Base-by-base conservation (phyloP, 2,329 filamentous ascomycete species). In the Pseudofabraea citricarpa region DNA sequence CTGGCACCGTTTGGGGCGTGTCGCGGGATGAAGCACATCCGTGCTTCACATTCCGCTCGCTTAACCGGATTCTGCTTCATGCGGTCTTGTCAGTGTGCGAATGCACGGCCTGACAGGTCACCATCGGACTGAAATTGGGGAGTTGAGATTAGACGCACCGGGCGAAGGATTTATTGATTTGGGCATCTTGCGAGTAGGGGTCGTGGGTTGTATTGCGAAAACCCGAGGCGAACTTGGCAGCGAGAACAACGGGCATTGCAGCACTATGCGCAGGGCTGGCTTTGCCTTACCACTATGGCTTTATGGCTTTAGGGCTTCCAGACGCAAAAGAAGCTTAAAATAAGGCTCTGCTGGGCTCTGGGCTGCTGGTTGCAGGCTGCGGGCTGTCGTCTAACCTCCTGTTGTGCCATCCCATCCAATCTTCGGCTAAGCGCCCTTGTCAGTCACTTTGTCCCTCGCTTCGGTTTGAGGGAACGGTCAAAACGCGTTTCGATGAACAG, bases 21-120 rank as follows among this genome's bases (percentile, higher is more conserved):
- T 55, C 36, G 40, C 48, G 39, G 36, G 37, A n/a, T 51, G 51
- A 54, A 33, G 53, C 52, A 45, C 45, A 46, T 46, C 46, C 45
- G 46, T 56, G 54, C 50, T 46, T 53, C 54, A 56, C 44, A 38
- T 12, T 22, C 23, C 27, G 27, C 41, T 51, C 46, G 47, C 51
- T 52, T 46, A 33, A 29, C 45, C 21, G 16, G 12, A 18, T 22
- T 37, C 43, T 46, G 46, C 43, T 47, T 21, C 35, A 41, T 38
- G n/a, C n/a, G n/a, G n/a, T 33, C 20, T 40, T 41, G 20, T 20
- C 42, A 29, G 44, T 39, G 41, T 42, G 41, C 36, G 39, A 15
- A 36, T 36, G 43, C 41, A 47, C 42, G 44, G 40, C 26, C 37
- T n/a, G 36, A 27, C 13, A 37, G 22, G 12, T 15, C 26, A 36